These are phyloP conservation scores for Aspergillus versicolor DNA, from an alignment of 2,329 filamentous ascomycete genomes.

Conservation along the genomic window DNA sequence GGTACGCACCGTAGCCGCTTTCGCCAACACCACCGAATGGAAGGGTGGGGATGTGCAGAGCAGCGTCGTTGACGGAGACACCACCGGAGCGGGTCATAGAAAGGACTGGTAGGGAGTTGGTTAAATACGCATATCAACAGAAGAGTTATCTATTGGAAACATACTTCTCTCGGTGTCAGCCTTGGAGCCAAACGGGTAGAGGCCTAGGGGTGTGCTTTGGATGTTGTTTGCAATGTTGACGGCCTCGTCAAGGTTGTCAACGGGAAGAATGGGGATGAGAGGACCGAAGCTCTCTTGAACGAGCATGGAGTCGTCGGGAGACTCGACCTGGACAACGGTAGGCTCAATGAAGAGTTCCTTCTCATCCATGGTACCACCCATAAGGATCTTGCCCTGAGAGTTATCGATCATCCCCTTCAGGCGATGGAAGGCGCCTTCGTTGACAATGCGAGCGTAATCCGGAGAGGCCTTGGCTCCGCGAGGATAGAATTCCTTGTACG, in stretches of 20 bases:
- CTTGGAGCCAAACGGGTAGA: slow-evolving; percentile 83
- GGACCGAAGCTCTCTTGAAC: slow-evolving; percentile 88
- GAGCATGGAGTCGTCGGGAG: slow-evolving; percentile 73
- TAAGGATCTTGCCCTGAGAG: slow-evolving; percentile 76
- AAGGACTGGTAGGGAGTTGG: slow-evolving; percentile 50
- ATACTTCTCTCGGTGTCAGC: slow-evolving; percentile 72
- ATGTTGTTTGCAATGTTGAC: slow-evolving; percentile 78
- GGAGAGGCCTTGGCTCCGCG: slow-evolving; percentile 73
- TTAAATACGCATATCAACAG: neutral
- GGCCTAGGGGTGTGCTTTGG: slow-evolving; percentile 76
- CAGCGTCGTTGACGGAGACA: slow-evolving; percentile 58
- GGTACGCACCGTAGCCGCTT: slow-evolving; percentile 73
- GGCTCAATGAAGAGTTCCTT: slow-evolving; percentile 81
- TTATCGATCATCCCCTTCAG: slow-evolving; percentile 90
- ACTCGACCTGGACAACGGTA: slow-evolving; percentile 83
- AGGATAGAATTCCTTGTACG: slow-evolving; percentile 77
- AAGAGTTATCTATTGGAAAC: slow-evolving; percentile 20
- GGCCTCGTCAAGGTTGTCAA: slow-evolving; percentile 78
- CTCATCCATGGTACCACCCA: slow-evolving; percentile 83
- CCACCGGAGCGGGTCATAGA: slow-evolving; percentile 65
- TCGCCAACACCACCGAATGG: slow-evolving; percentile 82
- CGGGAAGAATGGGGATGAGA: slow-evolving; percentile 78
- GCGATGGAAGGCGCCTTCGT: slow-evolving; percentile 73
- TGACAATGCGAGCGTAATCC: slow-evolving; percentile 80
- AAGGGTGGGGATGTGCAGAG: slow-evolving; percentile 71